Conservation (phyloP, 192 early-diverging fungal genomes). For the Entomortierella beljakovae region DNA sequence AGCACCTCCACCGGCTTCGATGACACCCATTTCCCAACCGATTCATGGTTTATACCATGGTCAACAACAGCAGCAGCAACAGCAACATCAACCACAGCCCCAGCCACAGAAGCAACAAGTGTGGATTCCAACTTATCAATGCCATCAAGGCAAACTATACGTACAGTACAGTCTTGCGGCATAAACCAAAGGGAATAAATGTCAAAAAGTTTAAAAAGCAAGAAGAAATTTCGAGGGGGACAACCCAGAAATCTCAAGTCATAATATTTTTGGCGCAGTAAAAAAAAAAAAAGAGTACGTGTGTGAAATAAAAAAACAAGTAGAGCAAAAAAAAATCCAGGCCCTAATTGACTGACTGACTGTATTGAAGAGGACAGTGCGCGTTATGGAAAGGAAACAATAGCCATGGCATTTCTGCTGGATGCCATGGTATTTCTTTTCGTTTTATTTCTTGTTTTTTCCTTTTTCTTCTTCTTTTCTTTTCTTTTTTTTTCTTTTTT, state of each 20-base stretch:
- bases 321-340: too few relatives aligned
- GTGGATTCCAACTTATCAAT: slow-evolving; percentile 48
- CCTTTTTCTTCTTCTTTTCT: neutral
- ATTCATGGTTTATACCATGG: neutral
- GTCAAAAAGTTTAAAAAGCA: too few relatives aligned
- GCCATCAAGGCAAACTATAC: slow-evolving; percentile 22
- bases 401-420: neutral
- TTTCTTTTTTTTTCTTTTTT: slow-evolving; percentile 2
- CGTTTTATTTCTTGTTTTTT: slow-evolving; percentile 1
- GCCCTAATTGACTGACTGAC: too few relatives aligned
- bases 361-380: too few relatives aligned
- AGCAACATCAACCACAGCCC: neutral
- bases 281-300: too few relatives aligned
- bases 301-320: too few relatives aligned
- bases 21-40: neutral
- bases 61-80: slow-evolving; percentile 17
- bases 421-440: neutral
- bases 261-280: too few relatives aligned
- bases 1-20: slow-evolving; percentile 1
- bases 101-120: slow-evolving; percentile 39
- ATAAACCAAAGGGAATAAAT: neutral
- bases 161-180: slow-evolving; percentile 21
- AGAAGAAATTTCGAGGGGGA: neutral
- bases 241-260: neutral
- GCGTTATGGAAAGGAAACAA: neutral